phyloP scores from a whole-genome alignment of 2,329 filamentous ascomycete genomes.

The Claviceps purpurea region DNA sequence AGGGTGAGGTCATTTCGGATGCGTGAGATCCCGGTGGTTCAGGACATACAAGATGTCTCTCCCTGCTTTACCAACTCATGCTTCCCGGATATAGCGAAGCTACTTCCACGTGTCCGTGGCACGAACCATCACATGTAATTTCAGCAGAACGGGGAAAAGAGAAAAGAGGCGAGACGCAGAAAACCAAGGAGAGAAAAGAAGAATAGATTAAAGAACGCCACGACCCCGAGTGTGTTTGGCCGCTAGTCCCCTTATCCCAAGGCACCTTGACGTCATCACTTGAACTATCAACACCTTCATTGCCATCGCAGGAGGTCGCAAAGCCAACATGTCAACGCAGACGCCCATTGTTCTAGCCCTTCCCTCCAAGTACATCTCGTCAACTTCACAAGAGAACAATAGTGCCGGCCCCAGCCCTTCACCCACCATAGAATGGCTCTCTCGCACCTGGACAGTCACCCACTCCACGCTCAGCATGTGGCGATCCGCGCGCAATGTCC shows the following conservation, averaged over 20 bases:
- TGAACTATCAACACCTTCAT: not conserved
- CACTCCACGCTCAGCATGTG: constrained; percentile 71
- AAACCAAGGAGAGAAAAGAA: too few relatives aligned
- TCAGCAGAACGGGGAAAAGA: too few relatives aligned
- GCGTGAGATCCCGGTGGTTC: constrained; percentile 1
- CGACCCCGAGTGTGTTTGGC: not conserved
- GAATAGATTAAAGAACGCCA: too few relatives aligned
- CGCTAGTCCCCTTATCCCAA: not conserved
- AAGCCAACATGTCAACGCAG: constrained; percentile 7
- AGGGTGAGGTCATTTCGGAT: constrained; percentile 1
- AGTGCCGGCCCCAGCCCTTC: constrained; percentile 30
- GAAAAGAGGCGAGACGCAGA: too few relatives aligned
- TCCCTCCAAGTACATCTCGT: constrained; percentile 36
- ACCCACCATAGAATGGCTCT: constrained; percentile 42
- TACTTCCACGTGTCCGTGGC: not conserved
- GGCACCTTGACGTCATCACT: not conserved
- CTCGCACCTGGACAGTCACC: constrained; percentile 58
- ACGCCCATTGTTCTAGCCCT: constrained; percentile 15
- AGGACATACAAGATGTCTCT: not conserved
- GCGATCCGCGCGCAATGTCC: constrained; percentile 65
- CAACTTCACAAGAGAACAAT: constrained; percentile 11
- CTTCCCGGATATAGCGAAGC: not conserved
- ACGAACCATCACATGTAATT: too few relatives aligned
- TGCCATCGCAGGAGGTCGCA: not conserved
- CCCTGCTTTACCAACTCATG: not conserved